A percentile compares a stretch with the other conserved stretches of the same genome.
Conservation (phyloP, 768 basidiomycete genomes). For the Zangia roseola region DNA sequence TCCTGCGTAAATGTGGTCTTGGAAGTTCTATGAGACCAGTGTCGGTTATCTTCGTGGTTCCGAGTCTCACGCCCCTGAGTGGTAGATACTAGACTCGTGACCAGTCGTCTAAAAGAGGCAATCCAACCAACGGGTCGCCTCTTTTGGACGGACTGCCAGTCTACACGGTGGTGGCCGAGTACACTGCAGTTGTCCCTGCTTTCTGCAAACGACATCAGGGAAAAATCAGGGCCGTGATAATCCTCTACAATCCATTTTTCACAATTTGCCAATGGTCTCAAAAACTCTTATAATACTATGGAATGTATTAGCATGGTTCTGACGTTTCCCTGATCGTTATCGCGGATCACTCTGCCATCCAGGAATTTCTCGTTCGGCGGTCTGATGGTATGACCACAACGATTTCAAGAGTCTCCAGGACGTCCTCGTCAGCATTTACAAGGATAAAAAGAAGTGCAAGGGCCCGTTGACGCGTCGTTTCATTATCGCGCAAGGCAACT, state of each 20-base stretch:
- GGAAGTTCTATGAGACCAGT: slow-evolving; percentile 95
- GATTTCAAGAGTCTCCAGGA: slow-evolving; percentile 90
- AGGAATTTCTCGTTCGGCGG: slow-evolving; percentile 88
- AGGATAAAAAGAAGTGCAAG: slow-evolving; percentile 83
- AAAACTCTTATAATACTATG: too few species aligned
- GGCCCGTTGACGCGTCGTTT: slow-evolving; percentile 85
- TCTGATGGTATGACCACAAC: slow-evolving; percentile 97
- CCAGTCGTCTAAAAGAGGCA: too few species aligned
- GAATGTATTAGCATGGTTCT: too few species aligned
- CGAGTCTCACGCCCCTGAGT: slow-evolving; percentile 10
- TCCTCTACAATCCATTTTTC: too few species aligned
- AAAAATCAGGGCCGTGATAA: too few species aligned
- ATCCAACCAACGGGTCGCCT: too few species aligned
- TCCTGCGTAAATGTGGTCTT: slow-evolving; percentile 83
- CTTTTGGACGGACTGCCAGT: too few species aligned
- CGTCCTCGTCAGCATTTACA: slow-evolving; percentile 78
- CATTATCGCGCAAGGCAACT: slow-evolving; percentile 96
- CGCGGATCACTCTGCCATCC: slow-evolving; percentile 93
- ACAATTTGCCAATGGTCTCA: too few species aligned
- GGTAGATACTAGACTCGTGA: slow-evolving; percentile 80
- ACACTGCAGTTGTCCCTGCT: slow-evolving; percentile 95
- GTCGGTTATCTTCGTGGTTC: neutral
- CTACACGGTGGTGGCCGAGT: too few species aligned
- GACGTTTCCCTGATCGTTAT: too few species aligned
- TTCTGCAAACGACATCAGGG: slow-evolving; percentile 99